A percentile compares a stretch with the other conserved stretches of the same genome.
These are phyloP conservation scores for Colletotrichum neosansevieriae DNA, from an alignment of 2,329 filamentous ascomycete species.

Conservation along the genomic window DNA sequence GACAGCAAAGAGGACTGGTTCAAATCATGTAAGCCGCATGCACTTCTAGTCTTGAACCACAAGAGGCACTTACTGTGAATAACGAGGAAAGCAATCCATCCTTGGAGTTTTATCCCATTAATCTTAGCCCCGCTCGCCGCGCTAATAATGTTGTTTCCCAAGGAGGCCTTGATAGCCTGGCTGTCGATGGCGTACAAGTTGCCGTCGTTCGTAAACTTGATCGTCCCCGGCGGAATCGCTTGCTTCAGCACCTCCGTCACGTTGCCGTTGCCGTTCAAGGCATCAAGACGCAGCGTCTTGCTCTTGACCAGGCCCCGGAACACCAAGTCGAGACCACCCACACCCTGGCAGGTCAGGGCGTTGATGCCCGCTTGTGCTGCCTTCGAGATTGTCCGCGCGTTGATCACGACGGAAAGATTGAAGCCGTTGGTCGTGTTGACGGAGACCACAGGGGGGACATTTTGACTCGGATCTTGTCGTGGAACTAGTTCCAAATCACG, in stretches of 20 bases:
- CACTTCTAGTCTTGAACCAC: fast-evolving
- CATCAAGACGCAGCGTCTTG: slow-evolving; percentile 42
- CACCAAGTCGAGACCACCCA: slow-evolving; percentile 49
- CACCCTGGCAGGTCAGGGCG: slow-evolving; percentile 48
- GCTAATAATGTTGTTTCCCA: slow-evolving; percentile 38
- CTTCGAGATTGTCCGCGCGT: slow-evolving; percentile 46
- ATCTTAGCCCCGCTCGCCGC: slow-evolving; percentile 43
- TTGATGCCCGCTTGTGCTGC: slow-evolving; percentile 48
- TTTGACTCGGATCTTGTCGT: slow-evolving; percentile 27
- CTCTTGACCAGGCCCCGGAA: slow-evolving; percentile 44
- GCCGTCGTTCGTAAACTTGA: slow-evolving; percentile 45
- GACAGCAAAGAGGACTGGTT: slow-evolving; percentile 44
- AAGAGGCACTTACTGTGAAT: slow-evolving; percentile 43
- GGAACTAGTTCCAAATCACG: slow-evolving; percentile 11
- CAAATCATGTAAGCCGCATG: background rate
- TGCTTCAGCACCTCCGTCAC: slow-evolving; percentile 40
- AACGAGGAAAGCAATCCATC: slow-evolving; percentile 42
- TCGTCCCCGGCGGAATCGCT: slow-evolving; percentile 44
- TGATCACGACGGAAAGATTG: slow-evolving; percentile 47
- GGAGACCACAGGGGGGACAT: slow-evolving; percentile 28
- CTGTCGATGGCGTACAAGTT: slow-evolving; percentile 47
- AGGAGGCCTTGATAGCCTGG: slow-evolving; percentile 39
- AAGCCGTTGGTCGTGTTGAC: slow-evolving; percentile 38
- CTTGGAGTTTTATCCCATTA: slow-evolving; percentile 38
- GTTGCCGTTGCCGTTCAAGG: slow-evolving; percentile 19